A percentile compares a stretch with the other conserved stretches of the same genome.
phyloP scores from a whole-genome alignment of 148 eudicot species.

The Pouteria glomerata region DNA sequence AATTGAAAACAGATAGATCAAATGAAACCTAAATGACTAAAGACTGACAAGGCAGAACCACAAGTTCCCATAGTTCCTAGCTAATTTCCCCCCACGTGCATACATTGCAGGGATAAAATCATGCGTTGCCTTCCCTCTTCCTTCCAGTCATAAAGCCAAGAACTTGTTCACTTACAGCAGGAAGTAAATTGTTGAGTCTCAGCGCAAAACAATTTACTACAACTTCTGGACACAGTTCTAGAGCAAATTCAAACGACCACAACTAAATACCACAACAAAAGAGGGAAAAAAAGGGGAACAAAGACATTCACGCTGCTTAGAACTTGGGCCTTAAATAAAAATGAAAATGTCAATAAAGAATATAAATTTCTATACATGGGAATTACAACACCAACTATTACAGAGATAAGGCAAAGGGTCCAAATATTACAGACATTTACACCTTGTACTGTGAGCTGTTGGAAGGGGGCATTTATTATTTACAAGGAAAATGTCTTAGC shows the following conservation, averaged over 20 bases:
- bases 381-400: slow-evolving; percentile 2
- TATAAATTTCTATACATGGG: slow-evolving; percentile 15
- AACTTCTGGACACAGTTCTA: not conserved
- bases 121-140: too few relatives aligned
- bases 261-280: not conserved
- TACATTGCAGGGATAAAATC: too few relatives aligned
- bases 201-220: not conserved
- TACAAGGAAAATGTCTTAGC: slow-evolving; percentile 13
- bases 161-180: too few relatives aligned
- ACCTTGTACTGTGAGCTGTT: slow-evolving; percentile 5
- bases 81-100: too few relatives aligned
- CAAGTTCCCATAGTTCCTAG: too few relatives aligned
- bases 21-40: too few relatives aligned
- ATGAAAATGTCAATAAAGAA: not conserved
- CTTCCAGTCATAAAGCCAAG: too few relatives aligned
- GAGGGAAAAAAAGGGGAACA: not conserved
- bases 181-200: too few relatives aligned
- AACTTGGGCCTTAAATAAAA: slow-evolving; percentile 6
- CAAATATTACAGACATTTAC: slow-evolving; percentile 16
- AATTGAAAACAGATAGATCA: too few relatives aligned
- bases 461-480: not conserved
- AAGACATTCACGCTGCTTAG: not conserved
- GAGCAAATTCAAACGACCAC: not conserved
- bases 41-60: too few relatives aligned
- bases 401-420: not conserved